phyloP scores from a whole-genome alignment of 108 stramenopile genomes.

The Mayamaea pseudoterrestris region DNA sequence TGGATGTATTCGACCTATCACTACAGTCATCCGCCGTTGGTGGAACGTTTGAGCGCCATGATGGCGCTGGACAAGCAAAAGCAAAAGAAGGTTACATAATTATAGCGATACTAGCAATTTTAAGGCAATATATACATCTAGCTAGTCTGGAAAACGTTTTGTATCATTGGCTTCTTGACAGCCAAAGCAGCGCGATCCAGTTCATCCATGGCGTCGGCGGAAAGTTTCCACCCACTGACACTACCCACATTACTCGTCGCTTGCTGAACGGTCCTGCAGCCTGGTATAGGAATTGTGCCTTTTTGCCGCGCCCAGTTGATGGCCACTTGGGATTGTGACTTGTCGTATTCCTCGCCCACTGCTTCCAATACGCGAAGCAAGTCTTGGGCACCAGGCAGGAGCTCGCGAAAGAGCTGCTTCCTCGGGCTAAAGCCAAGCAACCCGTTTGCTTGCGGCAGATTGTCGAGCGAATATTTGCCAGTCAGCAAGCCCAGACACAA shows the following conservation, averaged over 20 bases:
- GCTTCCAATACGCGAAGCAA: constrained; percentile 54
- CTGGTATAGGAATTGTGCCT: constrained; percentile 78
- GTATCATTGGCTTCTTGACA: constrained; percentile 74
- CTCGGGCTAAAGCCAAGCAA: too few species aligned
- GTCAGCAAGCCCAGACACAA: constrained; percentile 70
- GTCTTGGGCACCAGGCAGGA: constrained; percentile 54
- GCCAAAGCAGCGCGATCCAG: constrained; percentile 54
- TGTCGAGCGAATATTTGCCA: constrained; percentile 69
- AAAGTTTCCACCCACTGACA: constrained; percentile 52
- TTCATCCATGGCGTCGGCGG: constrained; percentile 40
- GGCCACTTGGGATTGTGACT: constrained; percentile 74
- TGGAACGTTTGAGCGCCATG: constrained; percentile 92
- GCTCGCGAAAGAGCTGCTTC: constrained; percentile 64
- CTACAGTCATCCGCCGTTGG: constrained; percentile 94
- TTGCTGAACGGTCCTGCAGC: constrained; percentile 45
- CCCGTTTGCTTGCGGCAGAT: constrained; percentile 51
- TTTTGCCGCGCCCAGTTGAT: constrained; percentile 87
- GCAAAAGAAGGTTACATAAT: too few species aligned
- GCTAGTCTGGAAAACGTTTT: constrained; percentile 77
- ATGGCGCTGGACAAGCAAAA: constrained; percentile 64
- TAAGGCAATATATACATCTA: too few species aligned
- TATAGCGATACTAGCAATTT: too few species aligned
- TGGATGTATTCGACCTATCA: constrained; percentile 88
- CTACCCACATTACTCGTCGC: constrained; percentile 62
- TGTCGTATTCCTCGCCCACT: constrained; percentile 51